phyloP scores from a whole-genome alignment of 371 early-diverging fungal species.

The Mucor irregularis region DNA sequence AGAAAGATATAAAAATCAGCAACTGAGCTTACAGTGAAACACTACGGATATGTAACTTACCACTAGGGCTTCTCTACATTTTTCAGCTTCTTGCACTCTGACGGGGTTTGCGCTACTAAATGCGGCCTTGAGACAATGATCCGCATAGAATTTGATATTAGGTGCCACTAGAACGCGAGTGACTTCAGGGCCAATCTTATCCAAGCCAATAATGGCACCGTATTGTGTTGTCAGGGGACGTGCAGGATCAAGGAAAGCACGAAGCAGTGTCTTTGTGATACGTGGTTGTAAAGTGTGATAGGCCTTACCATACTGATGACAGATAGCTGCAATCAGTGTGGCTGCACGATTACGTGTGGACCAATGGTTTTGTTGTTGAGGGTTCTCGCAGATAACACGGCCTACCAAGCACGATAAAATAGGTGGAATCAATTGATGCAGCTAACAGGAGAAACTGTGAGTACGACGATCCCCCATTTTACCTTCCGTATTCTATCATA shows the following conservation, averaged over 20 bases:
- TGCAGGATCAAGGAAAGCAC: slow-evolving; percentile 85
- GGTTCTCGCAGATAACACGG: slow-evolving; percentile 73
- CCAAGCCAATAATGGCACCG: slow-evolving; percentile 86
- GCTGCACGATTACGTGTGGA: slow-evolving; percentile 80
- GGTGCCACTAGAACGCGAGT: slow-evolving; percentile 76
- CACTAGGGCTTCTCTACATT: slow-evolving; percentile 44
- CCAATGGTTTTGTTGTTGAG: slow-evolving; percentile 78
- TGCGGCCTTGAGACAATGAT: slow-evolving; percentile 30
- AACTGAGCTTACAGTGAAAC: background rate
- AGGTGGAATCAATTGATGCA: slow-evolving; percentile 97
- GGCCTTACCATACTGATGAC: slow-evolving; percentile 68
- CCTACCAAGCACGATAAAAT: slow-evolving; percentile 96
- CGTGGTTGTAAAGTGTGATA: slow-evolving; percentile 90
- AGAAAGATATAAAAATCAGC: background rate
- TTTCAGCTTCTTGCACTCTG: slow-evolving; percentile 33
- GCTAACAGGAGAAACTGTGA: too few relatives aligned
- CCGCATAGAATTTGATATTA: slow-evolving; percentile 68
- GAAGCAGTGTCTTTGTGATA: slow-evolving; percentile 83
- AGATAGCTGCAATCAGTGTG: slow-evolving; percentile 68
- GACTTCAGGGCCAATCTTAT: slow-evolving; percentile 78
- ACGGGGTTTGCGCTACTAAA: slow-evolving; percentile 23
- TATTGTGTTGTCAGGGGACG: slow-evolving; percentile 84
- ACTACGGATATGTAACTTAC: slow-evolving; percentile 13
- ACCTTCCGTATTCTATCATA: too few relatives aligned
- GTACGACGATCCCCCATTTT: background rate